Evolutionary conservation across 352 stramenopile species (phyloP), one percentile per base, ranked within the genome.

Genomic region (Phytophthora palmivora): DNA sequence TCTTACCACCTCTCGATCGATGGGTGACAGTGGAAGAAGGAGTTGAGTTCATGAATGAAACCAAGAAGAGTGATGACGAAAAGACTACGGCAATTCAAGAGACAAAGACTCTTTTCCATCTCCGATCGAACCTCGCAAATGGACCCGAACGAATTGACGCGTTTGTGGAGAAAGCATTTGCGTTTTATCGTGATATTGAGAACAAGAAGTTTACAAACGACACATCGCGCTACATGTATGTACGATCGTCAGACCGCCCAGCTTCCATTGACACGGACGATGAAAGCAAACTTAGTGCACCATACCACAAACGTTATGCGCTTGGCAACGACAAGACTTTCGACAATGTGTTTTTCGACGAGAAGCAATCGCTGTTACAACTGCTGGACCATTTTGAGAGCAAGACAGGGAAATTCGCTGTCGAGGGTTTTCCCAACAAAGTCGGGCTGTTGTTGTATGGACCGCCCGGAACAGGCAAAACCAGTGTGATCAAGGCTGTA

Each of bases 381-480:
- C 49, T 95, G 3, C 63, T 97, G 1, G 61, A 95, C 39, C 74
- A 92, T 49, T 97, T 96, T 58, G 58, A 66, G 18, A 78, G 62
- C 53, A 84, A 76, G 50, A 72, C 34, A 4, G 89, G 89, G 32
- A 96, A 95, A 64, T 98, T 96, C 45, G 78, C 76, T 6, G 92
- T 97, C 69, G 59, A 76, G 19, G 89, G 91, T 0, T 97, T 95
- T 36, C 92, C 92, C n/a, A 86, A 96, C 76, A 97, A 97, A 69
- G 73, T 84, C 36, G 88, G 74, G 0, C 73, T 97, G 7, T 72
- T 97, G 33, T 66, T 97, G 6, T 78, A 97, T 43, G 91, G 91
- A 2, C 83, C 88, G 6, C 90, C 89, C 16, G 91, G 91, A 22
- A 96, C 85, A 8, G 82, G 90, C 30, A 97, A 97, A 67, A 97